Evolutionary conservation across 2,329 filamentous ascomycete genomes (phyloP), one percentile per base, ranked within the genome.

Genomic region (Diplodia sapinea): DNA sequence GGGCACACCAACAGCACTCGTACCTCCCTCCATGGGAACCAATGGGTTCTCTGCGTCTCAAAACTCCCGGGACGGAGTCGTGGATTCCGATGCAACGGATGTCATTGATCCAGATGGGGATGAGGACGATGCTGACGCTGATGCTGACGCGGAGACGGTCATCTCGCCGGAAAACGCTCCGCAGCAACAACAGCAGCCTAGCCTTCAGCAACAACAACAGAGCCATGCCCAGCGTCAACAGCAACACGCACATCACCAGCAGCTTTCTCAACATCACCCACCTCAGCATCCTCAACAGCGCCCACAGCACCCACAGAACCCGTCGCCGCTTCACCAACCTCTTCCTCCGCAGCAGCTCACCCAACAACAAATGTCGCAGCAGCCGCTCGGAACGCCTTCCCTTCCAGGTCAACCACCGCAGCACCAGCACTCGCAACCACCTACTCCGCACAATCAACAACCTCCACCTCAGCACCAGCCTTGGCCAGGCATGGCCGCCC

Each of bases 241-340:
- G 40, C 66, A 68, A 38, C 52, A 59, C 43, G 31, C 31, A 29
- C 67, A 61, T 47, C 52, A 57, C 23, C 61, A 64, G 66, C 62
- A 77, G 68, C 70, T 78, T 63, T 77, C 80, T 66, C 69, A 65
- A 31, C 38, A 66, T 4, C 51, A 56, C n/a, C 50, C 23, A 3
- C 64, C 38, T 5, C 64, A 59, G 33, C 64, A 57, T 8, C 23
- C 52, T 9, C 64, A 57, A 47, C 43, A 47, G 7, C 43, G n/a
- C 9, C 43, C 43, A 3, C 43, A 67, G 17, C 65, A 52, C 8
- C 65, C 43, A 29, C 65, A 59, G 23, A 43, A 67, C 9, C 62
- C 51, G n/a, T 55, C 62, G 15, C 62, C 49, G 31, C 65, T 59
- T 40, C 65, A 67, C 20, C 65, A 67, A 26, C 11, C 54, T 29